Evolutionary conservation across 2,329 filamentous ascomycete genomes (phyloP).

Genomic region (Fusarium chuoi): DNA sequence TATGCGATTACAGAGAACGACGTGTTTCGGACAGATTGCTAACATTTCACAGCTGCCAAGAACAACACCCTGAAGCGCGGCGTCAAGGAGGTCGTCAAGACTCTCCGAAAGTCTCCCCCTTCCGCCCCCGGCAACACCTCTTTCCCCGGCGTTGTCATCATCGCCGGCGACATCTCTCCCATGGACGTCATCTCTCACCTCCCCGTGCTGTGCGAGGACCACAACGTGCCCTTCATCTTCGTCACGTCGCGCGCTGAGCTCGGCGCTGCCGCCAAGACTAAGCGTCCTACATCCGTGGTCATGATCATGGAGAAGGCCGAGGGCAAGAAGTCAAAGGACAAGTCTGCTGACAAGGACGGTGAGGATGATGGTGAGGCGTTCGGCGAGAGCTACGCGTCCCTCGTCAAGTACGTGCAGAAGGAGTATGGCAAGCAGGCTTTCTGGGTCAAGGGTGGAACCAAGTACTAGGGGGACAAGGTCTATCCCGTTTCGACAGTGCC

Average conservation of each 20-base stretch:
- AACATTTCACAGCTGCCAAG: conserved; percentile 77
- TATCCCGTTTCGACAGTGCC: neutral
- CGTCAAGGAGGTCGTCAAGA: conserved; percentile 99
- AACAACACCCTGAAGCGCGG: conserved; percentile 96
- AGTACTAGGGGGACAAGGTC: conserved; percentile 19
- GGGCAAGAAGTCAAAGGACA: conserved; percentile 57
- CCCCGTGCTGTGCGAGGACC: conserved; percentile 97
- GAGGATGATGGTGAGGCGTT: conserved; percentile 69
- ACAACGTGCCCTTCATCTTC: conserved; percentile 97
- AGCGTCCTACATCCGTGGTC: conserved; percentile 95
- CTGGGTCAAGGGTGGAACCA: conserved; percentile 55
- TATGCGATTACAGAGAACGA: conserved; percentile 47
- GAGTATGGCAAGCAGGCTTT: conserved; percentile 68
- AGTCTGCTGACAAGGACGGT: conserved; percentile 56
- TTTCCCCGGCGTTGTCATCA: conserved; percentile 82
- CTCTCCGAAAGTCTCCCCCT: conserved; percentile 88
- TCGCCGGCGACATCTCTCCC: conserved; percentile 96
- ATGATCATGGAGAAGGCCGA: conserved; percentile 77
- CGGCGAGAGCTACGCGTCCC: conserved; percentile 70
- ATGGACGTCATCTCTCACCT: conserved; percentile 99
- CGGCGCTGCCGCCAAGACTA: conserved; percentile 91
- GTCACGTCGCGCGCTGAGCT: conserved; percentile 92
- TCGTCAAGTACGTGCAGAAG: conserved; percentile 74
- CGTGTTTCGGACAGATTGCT: conserved; percentile 6
- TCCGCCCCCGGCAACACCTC: conserved; percentile 71